phyloP scores from a whole-genome alignment of 2,329 filamentous ascomycete species.

The Madurella mycetomatis region DNA sequence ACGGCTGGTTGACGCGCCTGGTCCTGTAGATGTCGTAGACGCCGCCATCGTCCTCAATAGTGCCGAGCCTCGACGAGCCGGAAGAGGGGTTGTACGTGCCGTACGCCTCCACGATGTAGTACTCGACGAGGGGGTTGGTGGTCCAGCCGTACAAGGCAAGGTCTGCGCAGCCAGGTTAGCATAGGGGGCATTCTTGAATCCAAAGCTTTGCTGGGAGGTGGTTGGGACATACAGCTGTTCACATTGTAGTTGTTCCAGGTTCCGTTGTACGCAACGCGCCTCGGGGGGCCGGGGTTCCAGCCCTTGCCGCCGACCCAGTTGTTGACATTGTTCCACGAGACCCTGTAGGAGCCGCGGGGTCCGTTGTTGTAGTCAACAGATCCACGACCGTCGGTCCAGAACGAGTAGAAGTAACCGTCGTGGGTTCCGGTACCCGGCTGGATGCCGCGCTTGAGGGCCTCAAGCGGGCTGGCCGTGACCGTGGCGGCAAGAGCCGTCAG shows the following conservation, averaged over 20 bases:
- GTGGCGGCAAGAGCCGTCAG: conserved; percentile 7
- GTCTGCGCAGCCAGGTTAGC: conserved; percentile 26
- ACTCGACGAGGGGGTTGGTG: conserved; percentile 27
- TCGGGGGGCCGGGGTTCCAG: conserved; percentile 47
- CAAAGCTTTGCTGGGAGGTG: too few relatives aligned
- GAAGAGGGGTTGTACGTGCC: conserved; percentile 37
- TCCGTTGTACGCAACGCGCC: conserved; percentile 26
- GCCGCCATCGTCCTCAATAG: conserved; percentile 30
- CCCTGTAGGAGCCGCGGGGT: conserved; percentile 36
- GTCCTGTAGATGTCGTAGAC: conserved; percentile 33
- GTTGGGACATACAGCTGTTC: conserved; percentile 6
- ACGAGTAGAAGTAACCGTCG: conserved; percentile 43
- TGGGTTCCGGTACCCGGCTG: conserved; percentile 19
- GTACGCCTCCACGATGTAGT: neutral
- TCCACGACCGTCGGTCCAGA: conserved; percentile 40
- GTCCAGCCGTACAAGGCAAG: conserved; percentile 36
- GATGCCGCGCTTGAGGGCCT: conserved; percentile 16
- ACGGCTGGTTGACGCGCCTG: conserved; percentile 37
- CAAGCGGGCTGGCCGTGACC: conserved; percentile 15
- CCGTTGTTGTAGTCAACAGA: conserved; percentile 41
- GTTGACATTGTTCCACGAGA: conserved; percentile 41
- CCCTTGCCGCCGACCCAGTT: conserved; percentile 57
- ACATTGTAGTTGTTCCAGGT: conserved; percentile 30
- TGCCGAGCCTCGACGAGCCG: conserved; percentile 30
- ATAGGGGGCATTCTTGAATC: too few relatives aligned